Evolutionary conservation across 129 eudicot genomes (phyloP).

Genomic region (Logfia minima): DNA sequence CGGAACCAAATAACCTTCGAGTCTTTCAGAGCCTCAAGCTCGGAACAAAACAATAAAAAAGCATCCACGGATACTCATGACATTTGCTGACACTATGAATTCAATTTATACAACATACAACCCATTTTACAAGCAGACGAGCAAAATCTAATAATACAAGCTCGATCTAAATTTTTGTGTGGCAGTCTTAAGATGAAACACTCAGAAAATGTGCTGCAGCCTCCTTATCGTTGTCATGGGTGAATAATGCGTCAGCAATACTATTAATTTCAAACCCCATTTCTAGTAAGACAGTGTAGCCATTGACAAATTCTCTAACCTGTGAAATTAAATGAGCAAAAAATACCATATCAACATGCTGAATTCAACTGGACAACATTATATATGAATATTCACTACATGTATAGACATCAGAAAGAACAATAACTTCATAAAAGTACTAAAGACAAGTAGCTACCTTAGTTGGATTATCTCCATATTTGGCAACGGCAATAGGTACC

Average conservation of each 20-base stretch:
- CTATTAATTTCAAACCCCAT: constrained; percentile 84
- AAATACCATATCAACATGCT: not conserved
- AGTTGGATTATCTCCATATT: constrained; percentile 86
- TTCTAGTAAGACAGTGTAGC: constrained; percentile 60
- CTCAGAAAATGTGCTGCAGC: constrained; percentile 77
- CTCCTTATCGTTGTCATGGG: constrained; percentile 79
- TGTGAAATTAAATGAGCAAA: constrained; percentile 11
- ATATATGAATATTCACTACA: not conserved
- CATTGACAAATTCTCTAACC: constrained; percentile 83
- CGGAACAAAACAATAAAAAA: not conserved
- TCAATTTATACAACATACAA: constrained; percentile 13
- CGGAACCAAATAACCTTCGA: not conserved
- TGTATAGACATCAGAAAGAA: not conserved
- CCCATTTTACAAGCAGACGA: constrained; percentile 15
- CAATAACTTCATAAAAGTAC: not conserved
- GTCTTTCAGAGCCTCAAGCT: not conserved
- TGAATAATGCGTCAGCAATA: constrained; percentile 78
- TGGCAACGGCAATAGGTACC: constrained; percentile 86
- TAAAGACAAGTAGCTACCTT: constrained; percentile 45
- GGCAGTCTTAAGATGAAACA: constrained; percentile 40
- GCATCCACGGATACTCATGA: not conserved
- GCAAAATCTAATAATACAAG: constrained; percentile 9
- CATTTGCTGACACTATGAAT: not conserved
- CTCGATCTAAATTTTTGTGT: not conserved
- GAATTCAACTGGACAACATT: not conserved